Base-by-base conservation (phyloP, 371 early-diverging fungal genomes). In the Mucor velutinosus region DNA sequence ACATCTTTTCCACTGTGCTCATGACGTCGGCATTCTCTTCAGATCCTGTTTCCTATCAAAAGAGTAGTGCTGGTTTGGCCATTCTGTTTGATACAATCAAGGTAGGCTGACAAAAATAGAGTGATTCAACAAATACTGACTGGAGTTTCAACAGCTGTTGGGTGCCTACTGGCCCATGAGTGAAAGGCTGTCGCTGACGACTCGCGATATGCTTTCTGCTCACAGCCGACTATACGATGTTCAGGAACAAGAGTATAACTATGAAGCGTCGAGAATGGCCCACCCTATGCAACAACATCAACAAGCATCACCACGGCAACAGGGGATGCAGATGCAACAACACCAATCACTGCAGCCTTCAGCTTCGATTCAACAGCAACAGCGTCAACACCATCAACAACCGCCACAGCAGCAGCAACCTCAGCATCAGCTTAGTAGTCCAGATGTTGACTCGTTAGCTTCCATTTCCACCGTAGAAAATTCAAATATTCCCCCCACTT, bases 11-110 rank as follows among this genome's bases (percentile, higher is more conserved):
- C 10, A 80, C 83, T 2, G 76, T 78, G 12, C 66, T 83, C 27
- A 83, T 83, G 83, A 83, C 83, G 14, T 76, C 75, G 4, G 69
- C 76, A 5, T 78, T 80, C 51, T 76, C 83, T 15, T 76, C 77
- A 5, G 79, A 76, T 19, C 72, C 65, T 2, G 72, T 58, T 3
- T 67, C 73, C 6, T 80, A 74, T 58, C 60, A 65, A 30, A 83
- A 67, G 37, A 78, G 83, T 58, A 72, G 72, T 17, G 58, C 67
- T 19, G 70, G 74, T 29, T 45, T 83, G 19, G 59, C 71, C 14
- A 70, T 71, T 12, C 39, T 83, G n/a, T 75, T 65, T 57, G 68
- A 70, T 56, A 63, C 66, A 27, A 70, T 76, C 25, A 57, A 72
- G 61, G 72, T 71, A 67, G 37, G 45, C 3, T 29, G 32, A 1